These are phyloP conservation scores for Rhazya stricta DNA, from an alignment of 257 asterid genomes.

Conservation along the genomic window DNA sequence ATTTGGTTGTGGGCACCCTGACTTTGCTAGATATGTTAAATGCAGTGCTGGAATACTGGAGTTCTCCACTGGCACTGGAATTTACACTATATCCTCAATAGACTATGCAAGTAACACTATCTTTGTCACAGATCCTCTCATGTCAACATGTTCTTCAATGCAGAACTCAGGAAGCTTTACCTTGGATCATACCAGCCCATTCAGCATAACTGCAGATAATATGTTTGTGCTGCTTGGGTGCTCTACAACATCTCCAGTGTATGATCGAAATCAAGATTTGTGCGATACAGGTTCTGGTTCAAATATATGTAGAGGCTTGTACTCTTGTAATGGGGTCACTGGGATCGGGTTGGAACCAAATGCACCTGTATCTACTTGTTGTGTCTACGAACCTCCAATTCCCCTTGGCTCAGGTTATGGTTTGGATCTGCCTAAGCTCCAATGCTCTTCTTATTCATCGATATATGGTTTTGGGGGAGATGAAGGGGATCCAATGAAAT, in stretches of 20 bases:
- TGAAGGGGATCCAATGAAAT: constrained; percentile 69
- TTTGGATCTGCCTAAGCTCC: constrained; percentile 67
- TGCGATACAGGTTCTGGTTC: constrained; percentile 59
- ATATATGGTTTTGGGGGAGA: constrained; percentile 66
- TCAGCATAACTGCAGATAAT: constrained; percentile 33
- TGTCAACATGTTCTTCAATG: constrained; percentile 77
- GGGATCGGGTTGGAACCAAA: constrained; percentile 61
- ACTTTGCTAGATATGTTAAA: constrained; percentile 40
- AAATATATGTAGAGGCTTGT: constrained; percentile 53
- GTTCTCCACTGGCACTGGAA: constrained; percentile 40
- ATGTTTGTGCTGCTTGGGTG: constrained; percentile 60
- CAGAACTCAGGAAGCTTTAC: constrained; percentile 62
- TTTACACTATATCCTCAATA: constrained; percentile 43
- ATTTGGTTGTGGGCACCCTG: constrained; percentile 60
- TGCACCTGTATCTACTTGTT: constrained; percentile 52
- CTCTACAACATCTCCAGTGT: constrained; percentile 58
- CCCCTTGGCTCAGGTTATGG: constrained; percentile 37
- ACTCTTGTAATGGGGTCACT: constrained; percentile 44
- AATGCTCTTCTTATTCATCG: constrained; percentile 60
- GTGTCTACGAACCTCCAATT: constrained; percentile 46
- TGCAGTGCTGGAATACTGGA: constrained; percentile 36
- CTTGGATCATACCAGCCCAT: constrained; percentile 38
- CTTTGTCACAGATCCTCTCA: constrained; percentile 47
- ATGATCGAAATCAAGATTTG: constrained; percentile 43
- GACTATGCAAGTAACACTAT: constrained; percentile 46